Conservation (phyloP, 2,329 filamentous ascomycete species). For the Anisogramma anomala region DNA sequence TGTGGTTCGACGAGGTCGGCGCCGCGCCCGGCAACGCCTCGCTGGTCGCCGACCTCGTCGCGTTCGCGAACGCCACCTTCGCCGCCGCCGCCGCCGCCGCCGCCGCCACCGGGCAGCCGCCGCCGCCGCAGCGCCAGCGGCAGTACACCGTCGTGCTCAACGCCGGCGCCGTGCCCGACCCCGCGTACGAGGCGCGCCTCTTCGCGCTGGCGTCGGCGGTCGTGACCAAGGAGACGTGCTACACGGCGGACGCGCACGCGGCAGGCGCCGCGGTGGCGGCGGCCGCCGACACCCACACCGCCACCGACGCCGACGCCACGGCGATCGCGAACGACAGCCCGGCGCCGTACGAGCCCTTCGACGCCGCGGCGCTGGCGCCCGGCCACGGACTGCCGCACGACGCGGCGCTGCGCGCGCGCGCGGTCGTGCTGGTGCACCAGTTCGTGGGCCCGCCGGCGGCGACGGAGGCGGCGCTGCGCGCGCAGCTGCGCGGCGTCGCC, state of each 20-base stretch:
- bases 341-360: constrained; percentile 12
- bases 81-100: neutral
- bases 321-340: constrained; percentile 10
- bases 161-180: constrained; percentile 9
- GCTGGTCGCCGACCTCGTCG: constrained; percentile 5
- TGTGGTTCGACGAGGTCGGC: constrained; percentile 16
- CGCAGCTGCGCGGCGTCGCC: constrained; percentile 13
- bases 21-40: constrained; percentile 2
- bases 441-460: constrained; percentile 14
- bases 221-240: constrained; percentile 16
- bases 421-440: constrained; percentile 15
- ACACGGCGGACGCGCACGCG: constrained; percentile 7
- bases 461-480: constrained; percentile 7
- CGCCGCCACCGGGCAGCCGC: neutral
- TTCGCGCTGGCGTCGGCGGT: constrained; percentile 14
- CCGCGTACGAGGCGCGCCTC: constrained; percentile 30
- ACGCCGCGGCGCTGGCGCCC: neutral
- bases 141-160: constrained; percentile 14
- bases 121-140: neutral
- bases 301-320: neutral
- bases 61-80: constrained; percentile 11
- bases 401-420: constrained; percentile 7
- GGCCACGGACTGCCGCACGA: constrained; percentile 13
- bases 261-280: neutral
- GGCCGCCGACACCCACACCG: too few relatives aligned